A percentile compares a stretch with the other conserved stretches of the same genome.
Evolutionary conservation across 768 basidiomycete genomes (phyloP).

Genomic region (Chalciporus sphaerocephalus): DNA sequence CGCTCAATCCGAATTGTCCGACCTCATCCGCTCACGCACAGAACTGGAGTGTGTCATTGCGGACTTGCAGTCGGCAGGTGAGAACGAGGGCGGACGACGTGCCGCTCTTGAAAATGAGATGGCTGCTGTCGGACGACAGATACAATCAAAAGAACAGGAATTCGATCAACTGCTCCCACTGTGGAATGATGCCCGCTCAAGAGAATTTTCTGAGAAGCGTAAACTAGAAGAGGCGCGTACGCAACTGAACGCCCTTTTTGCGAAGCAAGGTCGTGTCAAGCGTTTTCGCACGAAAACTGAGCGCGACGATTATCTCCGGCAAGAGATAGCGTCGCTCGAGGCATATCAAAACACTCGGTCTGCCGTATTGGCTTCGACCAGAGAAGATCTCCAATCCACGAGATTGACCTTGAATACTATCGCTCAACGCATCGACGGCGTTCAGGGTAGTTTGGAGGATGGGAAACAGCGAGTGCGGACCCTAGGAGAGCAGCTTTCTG

Average conservation of each 20-base stretch:
- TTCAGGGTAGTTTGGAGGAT: conserved; percentile 61
- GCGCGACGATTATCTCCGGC: conserved; percentile 76
- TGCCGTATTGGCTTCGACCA: conserved; percentile 50
- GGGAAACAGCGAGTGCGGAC: conserved; percentile 52
- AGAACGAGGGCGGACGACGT: conserved; percentile 60
- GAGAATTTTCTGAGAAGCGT: conserved; percentile 53
- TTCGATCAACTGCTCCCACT: conserved; percentile 64
- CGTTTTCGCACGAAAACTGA: conserved; percentile 82
- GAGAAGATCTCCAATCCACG: conserved; percentile 46
- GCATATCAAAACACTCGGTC: conserved; percentile 55
- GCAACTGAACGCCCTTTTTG: conserved; percentile 68
- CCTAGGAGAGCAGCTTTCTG: conserved; percentile 55
- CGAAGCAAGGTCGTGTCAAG: conserved; percentile 85
- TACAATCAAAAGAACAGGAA: conserved; percentile 56
- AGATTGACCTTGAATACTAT: conserved; percentile 50
- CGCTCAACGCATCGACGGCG: conserved; percentile 51
- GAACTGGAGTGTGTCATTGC: conserved; percentile 80
- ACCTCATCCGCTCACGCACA: conserved; percentile 78
- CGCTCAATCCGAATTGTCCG: conserved; percentile 77
- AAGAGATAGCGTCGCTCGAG: conserved; percentile 71
- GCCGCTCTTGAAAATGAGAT: conserved; percentile 65
- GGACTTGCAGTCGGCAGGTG: conserved; percentile 67
- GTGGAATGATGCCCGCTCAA: conserved; percentile 57
- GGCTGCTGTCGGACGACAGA: conserved; percentile 50
- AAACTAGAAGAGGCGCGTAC: conserved; percentile 73